A percentile compares a stretch with the other conserved stretches of the same genome.
These are phyloP conservation scores for Hygrophila difformis DNA, from an alignment of 257 asterid genomes.

Conservation along the genomic window DNA sequence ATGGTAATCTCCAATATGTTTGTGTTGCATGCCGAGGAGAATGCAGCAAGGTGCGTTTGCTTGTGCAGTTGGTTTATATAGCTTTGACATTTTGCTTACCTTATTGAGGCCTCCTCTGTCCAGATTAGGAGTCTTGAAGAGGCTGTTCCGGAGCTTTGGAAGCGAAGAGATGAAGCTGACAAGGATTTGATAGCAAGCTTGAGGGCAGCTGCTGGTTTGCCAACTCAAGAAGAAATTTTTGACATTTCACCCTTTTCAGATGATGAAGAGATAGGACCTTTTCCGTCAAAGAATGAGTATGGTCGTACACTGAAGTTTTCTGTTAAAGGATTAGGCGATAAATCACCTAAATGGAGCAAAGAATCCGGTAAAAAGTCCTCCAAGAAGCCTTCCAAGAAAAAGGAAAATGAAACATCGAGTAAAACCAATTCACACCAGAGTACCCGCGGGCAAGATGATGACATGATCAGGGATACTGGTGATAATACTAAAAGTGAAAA, in stretches of 20 bases:
- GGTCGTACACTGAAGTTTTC: constrained; percentile 76
- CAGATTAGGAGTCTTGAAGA: constrained; percentile 77
- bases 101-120: constrained; percentile 7
- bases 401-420: constrained; percentile 32
- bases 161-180: constrained; percentile 83
- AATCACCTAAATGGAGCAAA: constrained; percentile 66
- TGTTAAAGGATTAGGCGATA: constrained; percentile 59
- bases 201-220: constrained; percentile 95
- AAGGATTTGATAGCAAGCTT: constrained; percentile 68
- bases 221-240: constrained; percentile 87
- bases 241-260: constrained; percentile 85
- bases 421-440: constrained; percentile 26
- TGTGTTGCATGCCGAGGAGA: constrained; percentile 94
- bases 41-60: constrained; percentile 57
- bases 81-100: not conserved
- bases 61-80: constrained; percentile 6
- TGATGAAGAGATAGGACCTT: constrained; percentile 74
- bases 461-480: constrained; percentile 24
- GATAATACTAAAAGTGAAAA: constrained; percentile 29
- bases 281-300: constrained; percentile 39
- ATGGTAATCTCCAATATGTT: constrained; percentile 79
- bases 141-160: constrained; percentile 97
- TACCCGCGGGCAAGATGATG: constrained; percentile 28
- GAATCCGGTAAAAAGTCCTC: constrained; percentile 61
- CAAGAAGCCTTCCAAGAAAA: constrained; percentile 59